Percentiles rank a stretch among this genome's conserved stretches.
Conservation (phyloP, 441 rosid genomes). For the Corymbia citriodora region DNA sequence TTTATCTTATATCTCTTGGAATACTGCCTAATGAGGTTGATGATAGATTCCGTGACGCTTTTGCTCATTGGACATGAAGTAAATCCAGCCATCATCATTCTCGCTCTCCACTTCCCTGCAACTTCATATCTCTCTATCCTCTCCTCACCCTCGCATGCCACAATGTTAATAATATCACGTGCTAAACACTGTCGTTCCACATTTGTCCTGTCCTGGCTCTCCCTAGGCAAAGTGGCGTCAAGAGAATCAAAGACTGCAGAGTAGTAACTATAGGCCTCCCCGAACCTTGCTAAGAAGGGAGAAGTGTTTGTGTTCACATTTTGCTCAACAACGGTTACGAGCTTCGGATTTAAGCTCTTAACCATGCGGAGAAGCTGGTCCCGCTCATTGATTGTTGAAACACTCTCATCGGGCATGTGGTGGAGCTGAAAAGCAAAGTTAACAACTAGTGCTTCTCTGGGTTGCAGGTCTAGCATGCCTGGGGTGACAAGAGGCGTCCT, state of each 20-base stretch:
- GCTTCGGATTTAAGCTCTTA: constrained; percentile 83
- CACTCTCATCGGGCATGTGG: constrained; percentile 99
- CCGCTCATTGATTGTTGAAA: constrained; percentile 79
- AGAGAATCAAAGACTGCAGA: constrained; percentile 92
- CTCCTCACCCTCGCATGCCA: constrained; percentile 98
- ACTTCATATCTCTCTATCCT: constrained; percentile 88
- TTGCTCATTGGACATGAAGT: constrained; percentile 50
- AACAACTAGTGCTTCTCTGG: constrained; percentile 73
- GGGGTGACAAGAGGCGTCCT: constrained; percentile 71
- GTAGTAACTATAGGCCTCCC: constrained; percentile 87
- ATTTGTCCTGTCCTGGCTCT: constrained; percentile 94
- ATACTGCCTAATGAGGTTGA: constrained; percentile 54
- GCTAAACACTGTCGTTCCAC: constrained; percentile 97
- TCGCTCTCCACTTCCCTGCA: constrained; percentile 96
- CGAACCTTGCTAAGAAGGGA: constrained; percentile 76
- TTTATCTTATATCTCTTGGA: constrained; percentile 58
- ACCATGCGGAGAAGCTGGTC: constrained; percentile 94
- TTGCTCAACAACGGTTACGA: constrained; percentile 92
- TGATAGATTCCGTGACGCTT: constrained; percentile 39
- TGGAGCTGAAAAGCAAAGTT: constrained; percentile 98
- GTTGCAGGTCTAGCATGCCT: constrained; percentile 48
- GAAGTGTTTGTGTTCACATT: constrained; percentile 92
- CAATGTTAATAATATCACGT: constrained; percentile 87
- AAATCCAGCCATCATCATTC: constrained; percentile 97
- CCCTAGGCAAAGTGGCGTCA: constrained; percentile 87